Evolutionary conservation across 1,284 basidiomycete species (phyloP), one percentile per base, ranked within the genome.

Genomic region (Apiotrichum montevideense): DNA sequence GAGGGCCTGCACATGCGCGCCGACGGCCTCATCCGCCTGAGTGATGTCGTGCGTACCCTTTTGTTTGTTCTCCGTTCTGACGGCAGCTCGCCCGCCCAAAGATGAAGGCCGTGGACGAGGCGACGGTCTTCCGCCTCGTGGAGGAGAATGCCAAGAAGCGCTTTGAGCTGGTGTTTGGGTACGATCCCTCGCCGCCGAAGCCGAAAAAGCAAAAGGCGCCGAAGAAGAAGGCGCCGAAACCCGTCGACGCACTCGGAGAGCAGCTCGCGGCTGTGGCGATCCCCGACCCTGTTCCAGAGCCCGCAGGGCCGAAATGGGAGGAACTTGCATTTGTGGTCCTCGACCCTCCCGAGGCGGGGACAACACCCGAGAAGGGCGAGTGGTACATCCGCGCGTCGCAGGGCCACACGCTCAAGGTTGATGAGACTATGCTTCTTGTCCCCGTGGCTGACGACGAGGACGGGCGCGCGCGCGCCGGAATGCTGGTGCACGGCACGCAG

Each of bases 301-400:
- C 44, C 6, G 21, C n/a, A 9, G 46, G 35, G 44, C 56, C 55
- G 1, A 51, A 59, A 32, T 59, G 63, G 39, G 62, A 55, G 9
- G 70, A 72, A 54, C 56, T 70, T 4, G 64, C 65, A 6, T 63
- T 72, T 9, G 58, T 70, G 41, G 42, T 48, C 11, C 51, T 72
- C 7, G 59, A 67, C 0, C 42, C 47, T 6, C 57, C 61, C 2
- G 29, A 41, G 6, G 46, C 34, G 39, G 49, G 43, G 4, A 7
- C n/a, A 2, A n/a, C 43, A 1, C 49, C 33, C 14, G 55, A 52
- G 34, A 21, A 21, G 21, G 39, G 52, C 11, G 74, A 81, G 21
- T 88, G 87, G 84, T 93, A 86, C 84, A 93, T 97, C 64, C 81
- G 91, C 48, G 95, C 95, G 0, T 91, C 90, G 61, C 95, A 98